Evolutionary conservation across 345 rosid species (phyloP).

Genomic region (Euclidium syriacum): DNA sequence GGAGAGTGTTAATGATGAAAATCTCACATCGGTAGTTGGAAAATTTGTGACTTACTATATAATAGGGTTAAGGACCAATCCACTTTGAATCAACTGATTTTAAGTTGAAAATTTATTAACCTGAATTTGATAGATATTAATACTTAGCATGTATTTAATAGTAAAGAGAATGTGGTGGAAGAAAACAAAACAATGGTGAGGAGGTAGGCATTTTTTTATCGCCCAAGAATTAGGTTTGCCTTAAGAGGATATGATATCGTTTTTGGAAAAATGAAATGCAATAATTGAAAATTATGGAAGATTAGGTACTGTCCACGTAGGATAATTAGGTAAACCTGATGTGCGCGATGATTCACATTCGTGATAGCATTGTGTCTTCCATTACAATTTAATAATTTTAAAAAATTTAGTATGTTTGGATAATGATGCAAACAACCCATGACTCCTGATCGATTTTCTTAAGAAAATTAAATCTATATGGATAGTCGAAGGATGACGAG

Average conservation of each 20-base stretch:
- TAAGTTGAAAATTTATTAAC: too few relatives aligned
- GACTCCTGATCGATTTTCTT: neutral
- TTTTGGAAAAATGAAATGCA: neutral
- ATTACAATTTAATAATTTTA: neutral
- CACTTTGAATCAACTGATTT: too few relatives aligned
- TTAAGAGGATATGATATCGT: neutral
- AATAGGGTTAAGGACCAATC: too few relatives aligned
- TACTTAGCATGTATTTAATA: neutral
- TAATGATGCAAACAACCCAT: neutral
- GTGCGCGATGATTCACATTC: conserved; percentile 22
- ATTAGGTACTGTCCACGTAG: conserved; percentile 21
- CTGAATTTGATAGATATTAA: too few relatives aligned
- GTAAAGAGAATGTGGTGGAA: neutral
- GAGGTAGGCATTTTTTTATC: too few relatives aligned
- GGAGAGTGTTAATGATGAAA: too few relatives aligned
- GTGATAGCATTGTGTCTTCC: conserved; percentile 7
- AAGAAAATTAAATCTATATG: too few relatives aligned
- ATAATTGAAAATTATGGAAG: conserved; percentile 7
- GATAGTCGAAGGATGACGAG: neutral
- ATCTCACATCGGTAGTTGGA: too few relatives aligned
- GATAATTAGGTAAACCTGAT: conserved; percentile 18
- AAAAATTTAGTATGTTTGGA: conserved; percentile 5
- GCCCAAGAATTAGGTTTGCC: neutral
- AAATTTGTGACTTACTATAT: too few relatives aligned
- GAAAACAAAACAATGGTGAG: neutral